Base-by-base conservation (phyloP, 805 yeast genomes). In the Maudiozyma saulgeensis region DNA sequence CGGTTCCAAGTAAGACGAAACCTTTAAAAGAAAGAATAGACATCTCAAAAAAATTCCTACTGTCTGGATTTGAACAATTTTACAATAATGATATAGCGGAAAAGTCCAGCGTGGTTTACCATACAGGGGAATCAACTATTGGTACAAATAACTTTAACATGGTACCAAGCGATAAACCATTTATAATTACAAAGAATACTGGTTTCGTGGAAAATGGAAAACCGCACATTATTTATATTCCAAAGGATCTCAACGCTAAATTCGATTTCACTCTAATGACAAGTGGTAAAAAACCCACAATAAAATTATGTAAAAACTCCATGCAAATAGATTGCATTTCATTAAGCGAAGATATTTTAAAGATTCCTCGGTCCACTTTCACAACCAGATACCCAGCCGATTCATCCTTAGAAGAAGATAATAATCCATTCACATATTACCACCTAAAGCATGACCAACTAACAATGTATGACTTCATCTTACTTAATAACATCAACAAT, bases 21-120 rank as follows among this genome's bases (percentile, higher is more conserved):
- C 63, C 79, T 0, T 66, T 86, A 25, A 58, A 59, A 0, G 67
- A 73, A 35, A 72, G 96, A 60, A 81, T 90, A 85, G 49, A 61
- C 1, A 62, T 78, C 0, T 78, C 87, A 56, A 71, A 77, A 41
- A 52, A 54, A 26, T 49, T 62, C 32, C 60, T 77, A 12, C 59
- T 78, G 6, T 69, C 86, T 2, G 88, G 87, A 0, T 77, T 81
- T 58, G 87, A 82, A 54, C 65, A 67, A 2, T 62, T 65, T 44
- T 55, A 68, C 2, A 52, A 11, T 4, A 46, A 48, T n/a, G 44
- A 43, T 13, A 12, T 37, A 18, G 3, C 18, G 8, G 21, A 37
- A n/a, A 16, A 37, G 9, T 5, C 18, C 6, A 16, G 19, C 9
- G 18, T 8, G 2, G 40, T 18, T 18, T 18, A 37, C 8, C 40